A percentile compares a stretch with the other conserved stretches of the same genome.
Evolutionary conservation across 2,329 filamentous ascomycete species (phyloP).

Genomic region (Neopestalotiopsis rosae): DNA sequence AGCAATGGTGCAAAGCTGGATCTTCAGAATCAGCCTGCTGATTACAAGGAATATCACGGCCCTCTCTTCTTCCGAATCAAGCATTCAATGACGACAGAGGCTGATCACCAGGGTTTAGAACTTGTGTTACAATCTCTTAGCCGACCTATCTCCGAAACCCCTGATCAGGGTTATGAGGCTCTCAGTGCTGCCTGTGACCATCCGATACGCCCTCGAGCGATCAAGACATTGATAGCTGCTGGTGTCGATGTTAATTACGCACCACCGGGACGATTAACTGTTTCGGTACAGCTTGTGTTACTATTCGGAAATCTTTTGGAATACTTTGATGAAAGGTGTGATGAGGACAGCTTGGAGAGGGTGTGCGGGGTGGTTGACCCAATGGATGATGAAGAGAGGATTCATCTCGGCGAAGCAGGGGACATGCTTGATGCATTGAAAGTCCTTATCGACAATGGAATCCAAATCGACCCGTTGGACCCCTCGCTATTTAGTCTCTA

Average conservation of each 20-base stretch:
- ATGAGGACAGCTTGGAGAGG: not conserved
- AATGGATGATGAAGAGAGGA: not conserved
- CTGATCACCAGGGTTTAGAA: not conserved
- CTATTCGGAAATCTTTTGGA: not conserved
- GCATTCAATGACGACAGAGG: not conserved
- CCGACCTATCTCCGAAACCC: not conserved
- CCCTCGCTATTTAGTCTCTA: no score
- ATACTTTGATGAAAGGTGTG: not conserved
- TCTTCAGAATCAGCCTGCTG: not conserved
- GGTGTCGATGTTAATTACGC: constrained; percentile 2
- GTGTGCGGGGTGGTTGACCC: not conserved
- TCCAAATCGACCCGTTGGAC: not conserved
- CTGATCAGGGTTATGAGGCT: not conserved
- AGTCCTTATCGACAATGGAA: not conserved
- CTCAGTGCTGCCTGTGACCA: not conserved
- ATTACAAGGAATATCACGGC: not conserved
- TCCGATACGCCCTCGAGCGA: not conserved
- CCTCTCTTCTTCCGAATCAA: not conserved
- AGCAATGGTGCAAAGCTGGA: not conserved
- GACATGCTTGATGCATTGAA: not conserved
- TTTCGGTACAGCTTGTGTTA: not conserved
- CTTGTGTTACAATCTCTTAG: not conserved
- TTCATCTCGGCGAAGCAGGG: not conserved
- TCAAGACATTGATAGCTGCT: not conserved
- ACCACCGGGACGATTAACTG: not conserved